A percentile compares a stretch with the other conserved stretches of the same genome.
These are phyloP conservation scores for Cryphonectria parasitica DNA, from an alignment of 2,329 filamentous ascomycete genomes.

Conservation along the genomic window DNA sequence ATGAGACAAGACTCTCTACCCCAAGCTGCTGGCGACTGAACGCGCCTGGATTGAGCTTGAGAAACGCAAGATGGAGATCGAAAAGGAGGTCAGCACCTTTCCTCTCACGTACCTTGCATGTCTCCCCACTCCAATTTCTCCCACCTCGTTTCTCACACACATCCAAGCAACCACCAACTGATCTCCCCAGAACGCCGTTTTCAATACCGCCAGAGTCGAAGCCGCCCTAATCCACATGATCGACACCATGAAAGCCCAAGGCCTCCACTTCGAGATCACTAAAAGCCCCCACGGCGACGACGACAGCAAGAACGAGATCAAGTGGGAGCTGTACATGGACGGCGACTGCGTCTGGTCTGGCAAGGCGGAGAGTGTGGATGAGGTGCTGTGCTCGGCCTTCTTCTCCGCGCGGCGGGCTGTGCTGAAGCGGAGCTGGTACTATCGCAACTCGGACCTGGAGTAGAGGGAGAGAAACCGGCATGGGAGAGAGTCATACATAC, in stretches of 20 bases:
- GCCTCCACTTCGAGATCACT: neutral
- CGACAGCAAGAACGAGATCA: too few relatives aligned
- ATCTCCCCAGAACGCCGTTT: neutral
- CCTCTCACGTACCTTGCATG: too few relatives aligned
- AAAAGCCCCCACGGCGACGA: neutral
- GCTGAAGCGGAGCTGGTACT: neutral
- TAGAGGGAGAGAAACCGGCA: too few relatives aligned
- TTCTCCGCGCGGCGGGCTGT: neutral
- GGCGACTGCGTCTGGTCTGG: conserved; percentile 5
- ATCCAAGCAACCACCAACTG: too few relatives aligned
- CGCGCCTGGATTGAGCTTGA: conserved; percentile 13
- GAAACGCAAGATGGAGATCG: neutral
- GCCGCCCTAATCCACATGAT: conserved; percentile 8
- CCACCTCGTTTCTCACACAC: neutral
- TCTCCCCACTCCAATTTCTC: neutral
- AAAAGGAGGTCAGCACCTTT: neutral
- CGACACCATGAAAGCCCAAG: conserved; percentile 7
- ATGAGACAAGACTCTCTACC: conserved; percentile 8
- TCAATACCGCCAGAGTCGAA: neutral
- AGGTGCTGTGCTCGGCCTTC: conserved; percentile 3
- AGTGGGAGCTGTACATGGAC: conserved; percentile 15
- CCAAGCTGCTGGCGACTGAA: conserved; percentile 13
- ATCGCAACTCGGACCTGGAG: neutral
- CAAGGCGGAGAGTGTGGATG: neutral
- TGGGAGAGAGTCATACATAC: too few relatives aligned